Base-by-base conservation (phyloP, 306 rosid genomes). In the Quercus agrifolia region DNA sequence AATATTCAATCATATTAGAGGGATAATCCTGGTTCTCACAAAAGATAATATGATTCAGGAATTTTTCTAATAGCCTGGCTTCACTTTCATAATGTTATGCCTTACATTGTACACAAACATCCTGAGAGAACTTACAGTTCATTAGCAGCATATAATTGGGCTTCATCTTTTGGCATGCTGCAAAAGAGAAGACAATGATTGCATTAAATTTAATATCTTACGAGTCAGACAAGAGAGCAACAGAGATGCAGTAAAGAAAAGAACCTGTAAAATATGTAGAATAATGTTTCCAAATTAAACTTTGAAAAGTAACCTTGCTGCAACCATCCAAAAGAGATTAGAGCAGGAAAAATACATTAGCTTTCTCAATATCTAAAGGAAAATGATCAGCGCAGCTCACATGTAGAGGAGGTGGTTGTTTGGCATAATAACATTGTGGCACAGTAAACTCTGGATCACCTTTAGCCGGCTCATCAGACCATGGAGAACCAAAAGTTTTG, bases 121-220 rank as follows among this genome's bases (percentile, higher is more conserved):
- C 14, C 20, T 17, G 49, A 68, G 18, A 18, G 70, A 35, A 35
- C 72, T 68, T 96, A 96, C 99, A 93, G 97, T 82, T 96, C 99
- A 80, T 89, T 83, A 30, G 97, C 90, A 27, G 98, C 98, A 78
- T 85, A 88, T 81, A 91, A 56, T 80, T 96, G 99, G n/a, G 96
- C 97, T 85, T 91, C 98, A 63, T 96, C 99, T 81, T 89, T 93
- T 31, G 99, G 99, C 97, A 96, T 91, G 81, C 99, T 96, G 92
- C 85, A 88, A 63, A 80, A 25, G 28, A 78, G 23, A 79, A 13
- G n/a, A 69, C 31, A 68, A 35, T 27, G 57, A 62, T 3, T 54
- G 71, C 56, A 21, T 21, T 30, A 51, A 35, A 21, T 21, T 74
- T 79, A 51, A 61, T 23, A 83, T 13, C 55, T 58, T 4, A 58